Evolutionary conservation across 305 asterid genomes (phyloP), one percentile per base, ranked within the genome.

Genomic region (Fraxinus dipetala): DNA sequence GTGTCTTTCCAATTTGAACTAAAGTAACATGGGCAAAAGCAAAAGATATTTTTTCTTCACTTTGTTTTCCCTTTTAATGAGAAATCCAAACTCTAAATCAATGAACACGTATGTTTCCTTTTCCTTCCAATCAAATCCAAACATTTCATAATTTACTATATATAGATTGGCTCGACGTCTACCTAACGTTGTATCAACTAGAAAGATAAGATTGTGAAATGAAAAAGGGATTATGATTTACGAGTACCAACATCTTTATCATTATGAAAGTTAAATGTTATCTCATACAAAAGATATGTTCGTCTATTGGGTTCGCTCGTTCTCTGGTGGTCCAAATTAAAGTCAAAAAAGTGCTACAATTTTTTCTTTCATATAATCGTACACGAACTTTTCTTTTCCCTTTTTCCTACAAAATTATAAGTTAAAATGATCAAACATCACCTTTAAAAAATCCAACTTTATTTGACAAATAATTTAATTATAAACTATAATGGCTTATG

Each of bases 401-500:
- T 5, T 74, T 72, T 54, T 70, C 43, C 77, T 24, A 26, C 35
- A 65, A 14, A 65, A 65, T 11, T 24, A 24, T 10, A 26, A 26
- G 8, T 65, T 65, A 65, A 65, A 65, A 26, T 65, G n/a, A 65
- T 65, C 73, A 65, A 65, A 65, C 73, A 65, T 65, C 73, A 65
- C 16, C 73, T 65, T 65, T 65, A 30, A 69, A 35, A 69, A 82
- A 78, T 75, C 45, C 18, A 38, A 9, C 85, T 81, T 84, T 84
- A 70, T 30, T 77, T 70, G 84, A 82, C 86, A 82, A 82, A 77
- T 63, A 75, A 84, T 22, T n/a, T 72, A 72, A 13, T 5, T 30
- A 31, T 13, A 79, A 86, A 77, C 31, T 81, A 69, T 75, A 73
- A 59, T 84, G 81, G 85, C 79, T 81, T 82, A 82, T 26, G 75